Evolutionary conservation across 768 basidiomycete genomes (phyloP), one percentile per base, ranked within the genome.

Genomic region (Podaxis mareebaensis): DNA sequence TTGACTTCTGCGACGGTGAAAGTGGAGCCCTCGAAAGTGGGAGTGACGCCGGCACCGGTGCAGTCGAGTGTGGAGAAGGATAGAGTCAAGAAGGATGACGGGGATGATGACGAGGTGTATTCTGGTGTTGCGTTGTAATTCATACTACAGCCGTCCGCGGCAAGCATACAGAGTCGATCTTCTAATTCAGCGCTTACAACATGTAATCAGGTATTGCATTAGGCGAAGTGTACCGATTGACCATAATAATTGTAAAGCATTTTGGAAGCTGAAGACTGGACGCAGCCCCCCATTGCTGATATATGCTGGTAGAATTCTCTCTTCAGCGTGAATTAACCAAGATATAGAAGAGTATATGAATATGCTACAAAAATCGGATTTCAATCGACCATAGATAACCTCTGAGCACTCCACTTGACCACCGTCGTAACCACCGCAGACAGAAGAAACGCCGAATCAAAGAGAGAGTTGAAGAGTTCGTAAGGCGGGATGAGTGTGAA

Each of bases 401-500:
- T 77, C 59, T 82, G 79, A 28, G 79, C 79, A 17, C 77, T 77
- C 90, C 91, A 92, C 53, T 83, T 78, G n/a, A 79, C 72, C 3
- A 78, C 66, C 10, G 76, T 77, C 8, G 82, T 85, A 5, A 72
- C 75, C 1, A 68, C 76, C 2, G 89, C 87, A n/a, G 87, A 79
- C 3, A 85, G 30, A 28, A 93, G 75, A 74, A 92, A 92, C 22
- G 87, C 77, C 78, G 84, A 85, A 71, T 93, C 91, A 69, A 93
- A 93, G 40, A 92, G 76, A 3, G 84, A 76, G 17, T 89, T 89
- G 67, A 93, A 92, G 15, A 90, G 79, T 65, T 89, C 84, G 66
- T 88, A 93, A 49, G 83, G 82, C 0, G 92, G 92, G 26, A 93
- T 83, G 3, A 88, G 89, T 15, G 85, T 75, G 69, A 93, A 92